Percentiles rank a stretch among this genome's conserved stretches.
Evolutionary conservation across 2,329 filamentous ascomycete species (phyloP).

Genomic region (Paecilomyces sp.): DNA sequence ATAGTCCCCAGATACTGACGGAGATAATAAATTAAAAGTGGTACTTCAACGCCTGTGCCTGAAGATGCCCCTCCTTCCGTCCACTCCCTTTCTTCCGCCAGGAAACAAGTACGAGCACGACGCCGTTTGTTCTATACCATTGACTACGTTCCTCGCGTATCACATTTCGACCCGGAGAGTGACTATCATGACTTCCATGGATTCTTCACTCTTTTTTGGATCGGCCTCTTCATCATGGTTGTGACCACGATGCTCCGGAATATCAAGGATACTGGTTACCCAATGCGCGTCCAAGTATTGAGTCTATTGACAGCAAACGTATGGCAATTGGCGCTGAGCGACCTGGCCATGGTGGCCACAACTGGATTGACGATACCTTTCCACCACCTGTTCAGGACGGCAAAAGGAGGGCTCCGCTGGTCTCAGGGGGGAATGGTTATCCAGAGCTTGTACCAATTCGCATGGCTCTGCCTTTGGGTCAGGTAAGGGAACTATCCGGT

Average conservation of each 20-base stretch:
- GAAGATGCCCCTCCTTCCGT: conserved; percentile 89
- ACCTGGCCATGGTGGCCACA: conserved; percentile 74
- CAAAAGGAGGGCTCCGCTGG: conserved; percentile 60
- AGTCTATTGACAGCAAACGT: conserved; percentile 79
- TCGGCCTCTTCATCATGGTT: conserved; percentile 92
- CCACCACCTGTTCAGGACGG: conserved; percentile 59
- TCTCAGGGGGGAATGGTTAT: conserved; percentile 66
- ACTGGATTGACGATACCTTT: conserved; percentile 67
- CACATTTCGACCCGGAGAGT: conserved; percentile 88
- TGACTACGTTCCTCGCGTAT: conserved; percentile 82
- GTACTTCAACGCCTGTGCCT: conserved; percentile 74
- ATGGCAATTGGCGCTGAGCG: conserved; percentile 75
- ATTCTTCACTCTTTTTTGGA: conserved; percentile 98
- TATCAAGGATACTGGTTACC: conserved; percentile 85
- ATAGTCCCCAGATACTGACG: not conserved
- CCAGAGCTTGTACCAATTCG: conserved; percentile 72
- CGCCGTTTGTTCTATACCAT: conserved; percentile 87
- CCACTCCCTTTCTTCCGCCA: conserved; percentile 75
- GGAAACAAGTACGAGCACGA: conserved; percentile 74
- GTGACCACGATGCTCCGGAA: conserved; percentile 90
- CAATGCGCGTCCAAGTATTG: conserved; percentile 82
- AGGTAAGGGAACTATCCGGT: conserved; percentile 36
- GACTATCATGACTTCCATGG: conserved; percentile 92
- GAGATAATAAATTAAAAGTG: conserved; percentile 44
- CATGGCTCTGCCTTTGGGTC: conserved; percentile 80